Evolutionary conservation across 2,329 filamentous ascomycete genomes (phyloP).

Genomic region (Camillea tinctor): DNA sequence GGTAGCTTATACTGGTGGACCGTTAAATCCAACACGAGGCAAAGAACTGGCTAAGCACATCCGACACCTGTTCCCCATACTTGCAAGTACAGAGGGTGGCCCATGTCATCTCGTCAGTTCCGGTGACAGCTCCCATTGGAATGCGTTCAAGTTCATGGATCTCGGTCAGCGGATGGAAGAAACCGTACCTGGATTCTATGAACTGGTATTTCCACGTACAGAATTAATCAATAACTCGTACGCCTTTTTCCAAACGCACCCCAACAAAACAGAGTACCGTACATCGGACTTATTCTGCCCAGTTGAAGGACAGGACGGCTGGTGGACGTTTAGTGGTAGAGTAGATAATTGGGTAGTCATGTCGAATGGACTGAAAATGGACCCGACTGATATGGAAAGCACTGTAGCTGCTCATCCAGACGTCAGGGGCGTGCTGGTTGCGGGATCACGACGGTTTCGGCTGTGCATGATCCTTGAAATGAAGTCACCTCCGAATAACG

Average conservation of each 20-base stretch:
- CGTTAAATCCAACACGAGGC: conserved; percentile 18
- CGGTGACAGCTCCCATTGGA: conserved; percentile 15
- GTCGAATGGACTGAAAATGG: conserved; percentile 37
- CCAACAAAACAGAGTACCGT: conserved; percentile 30
- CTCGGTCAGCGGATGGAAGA: conserved; percentile 22
- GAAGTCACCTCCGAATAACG: neutral
- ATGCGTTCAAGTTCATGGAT: conserved; percentile 20
- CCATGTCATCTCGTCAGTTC: conserved; percentile 8
- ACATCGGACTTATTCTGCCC: conserved; percentile 39
- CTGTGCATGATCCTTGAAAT: conserved; percentile 14
- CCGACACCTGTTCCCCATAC: conserved; percentile 11
- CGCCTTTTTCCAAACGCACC: conserved; percentile 13
- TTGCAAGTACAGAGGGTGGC: conserved; percentile 20
- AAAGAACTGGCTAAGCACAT: conserved; percentile 12
- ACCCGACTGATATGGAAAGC: conserved; percentile 40
- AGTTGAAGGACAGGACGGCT: conserved; percentile 24
- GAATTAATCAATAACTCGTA: conserved; percentile 1
- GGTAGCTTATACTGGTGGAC: conserved; percentile 16
- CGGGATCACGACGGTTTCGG: conserved; percentile 10
- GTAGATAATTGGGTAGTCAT: conserved; percentile 42
- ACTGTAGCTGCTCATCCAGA: conserved; percentile 27
- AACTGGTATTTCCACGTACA: conserved; percentile 13
- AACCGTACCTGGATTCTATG: conserved; percentile 11
- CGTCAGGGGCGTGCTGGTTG: conserved; percentile 10
- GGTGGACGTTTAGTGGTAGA: conserved; percentile 36